phyloP scores from a whole-genome alignment of 495 filamentous ascomycete species.

The Neurospora sp. region DNA sequence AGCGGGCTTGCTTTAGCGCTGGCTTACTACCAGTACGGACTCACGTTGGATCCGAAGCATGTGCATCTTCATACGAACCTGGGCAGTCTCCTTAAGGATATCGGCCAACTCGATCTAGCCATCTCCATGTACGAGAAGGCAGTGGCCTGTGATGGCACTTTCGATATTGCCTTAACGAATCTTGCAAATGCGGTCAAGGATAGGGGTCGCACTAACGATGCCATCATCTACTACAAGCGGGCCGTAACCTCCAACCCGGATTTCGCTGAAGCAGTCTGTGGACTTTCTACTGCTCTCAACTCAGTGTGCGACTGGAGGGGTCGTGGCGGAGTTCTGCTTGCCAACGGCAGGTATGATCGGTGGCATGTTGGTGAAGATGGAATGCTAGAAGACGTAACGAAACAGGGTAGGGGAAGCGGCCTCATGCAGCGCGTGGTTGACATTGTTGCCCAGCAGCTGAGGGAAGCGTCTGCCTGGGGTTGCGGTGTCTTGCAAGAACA shows the following conservation, averaged over 20 bases:
- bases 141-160: constrained; percentile 79
- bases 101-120: constrained; percentile 81
- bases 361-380: constrained; percentile 91
- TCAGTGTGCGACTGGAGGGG: constrained; percentile 95
- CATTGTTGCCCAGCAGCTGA: constrained; percentile 85
- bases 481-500: constrained; percentile 55
- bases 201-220: constrained; percentile 83
- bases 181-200: constrained; percentile 98
- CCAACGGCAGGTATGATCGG: constrained; percentile 65
- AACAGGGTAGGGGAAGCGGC: constrained; percentile 51
- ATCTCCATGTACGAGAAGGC: constrained; percentile 98
- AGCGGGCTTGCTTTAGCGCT: constrained; percentile 84
- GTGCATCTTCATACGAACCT: constrained; percentile 98
- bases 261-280: constrained; percentile 95
- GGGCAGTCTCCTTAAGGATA: constrained; percentile 91
- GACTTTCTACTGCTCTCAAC: constrained; percentile 89
- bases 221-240: constrained; percentile 82
- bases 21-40: constrained; percentile 89
- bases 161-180: constrained; percentile 96
- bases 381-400: constrained; percentile 67
- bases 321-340: constrained; percentile 71
- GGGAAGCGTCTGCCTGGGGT: constrained; percentile 83
- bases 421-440: constrained; percentile 95
- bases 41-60: constrained; percentile 76
- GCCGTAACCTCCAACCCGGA: constrained; percentile 87